Base-by-base conservation (phyloP, 768 basidiomycete genomes). In the Lentinula sp. region DNA sequence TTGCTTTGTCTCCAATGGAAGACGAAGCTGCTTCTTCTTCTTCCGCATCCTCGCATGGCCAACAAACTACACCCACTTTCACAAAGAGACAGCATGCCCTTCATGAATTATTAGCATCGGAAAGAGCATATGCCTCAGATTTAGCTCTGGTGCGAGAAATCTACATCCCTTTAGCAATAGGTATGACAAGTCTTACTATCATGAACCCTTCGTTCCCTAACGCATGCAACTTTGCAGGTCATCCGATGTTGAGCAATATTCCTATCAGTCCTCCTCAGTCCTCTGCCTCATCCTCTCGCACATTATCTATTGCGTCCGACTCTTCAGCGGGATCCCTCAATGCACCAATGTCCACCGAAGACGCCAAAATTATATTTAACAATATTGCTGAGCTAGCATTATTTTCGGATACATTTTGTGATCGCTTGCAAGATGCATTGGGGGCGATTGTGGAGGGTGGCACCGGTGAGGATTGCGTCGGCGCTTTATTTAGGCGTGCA, bases 61-160 rank as follows among this genome's bases (percentile, higher is more conserved):
- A 66, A 42, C 46, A 62, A 40, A 15, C 55, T 9, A 67, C 69
- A 11, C 68, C 74, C n/a, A 67, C 73, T 21, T 76, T 84, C 67
- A 80, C 86, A 31, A 93, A 93, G 73, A 82, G 92, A 40, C 80
- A 84, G 23, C 88, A 93, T 70, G 91, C 91, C 8, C 75, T 93
- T 21, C 81, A 84, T 55, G 92, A 94, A 65, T 73, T 94, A 31
- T 79, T 93, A 49, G 84, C 87, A 10, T 89, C 89, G 21, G 91
- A 94, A 68, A 78, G 88, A 31, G 87, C 89, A 1, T 93, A 93
- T 71, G 87, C 91, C 11, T 85, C 85, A n/a, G 92, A 93, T 76
- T 77, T 94, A 31, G 87, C 86, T 15, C 76, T 93, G 58, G 84
- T 93, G 63, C 80, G 86, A 57, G 86, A 89, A 62, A 80, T 93